A percentile compares a stretch with the other conserved stretches of the same genome.
phyloP scores from a whole-genome alignment of 805 yeast species.

The Blastobotrys peoriensis region DNA sequence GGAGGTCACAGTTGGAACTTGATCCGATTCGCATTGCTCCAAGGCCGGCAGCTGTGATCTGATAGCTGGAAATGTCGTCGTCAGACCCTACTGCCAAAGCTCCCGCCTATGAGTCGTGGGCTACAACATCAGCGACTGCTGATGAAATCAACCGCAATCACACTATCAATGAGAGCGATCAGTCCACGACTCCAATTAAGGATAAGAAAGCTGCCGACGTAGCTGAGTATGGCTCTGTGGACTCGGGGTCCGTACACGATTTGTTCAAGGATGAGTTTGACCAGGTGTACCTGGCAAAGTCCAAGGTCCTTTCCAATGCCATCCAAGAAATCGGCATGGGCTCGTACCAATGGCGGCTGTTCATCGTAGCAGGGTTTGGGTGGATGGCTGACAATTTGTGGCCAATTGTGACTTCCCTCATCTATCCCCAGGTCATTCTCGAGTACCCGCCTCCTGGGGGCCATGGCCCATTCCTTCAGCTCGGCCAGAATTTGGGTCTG shows the following conservation, averaged over 20 bases:
- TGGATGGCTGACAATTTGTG: slow-evolving; percentile 49
- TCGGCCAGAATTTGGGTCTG: slow-evolving; percentile 37
- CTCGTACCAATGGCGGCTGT: slow-evolving; percentile 43
- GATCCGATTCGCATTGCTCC: too few species aligned
- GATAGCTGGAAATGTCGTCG: too few species aligned
- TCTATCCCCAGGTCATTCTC: slow-evolving; percentile 38
- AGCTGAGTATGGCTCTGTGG: not conserved
- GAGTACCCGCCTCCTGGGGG: slow-evolving; percentile 43
- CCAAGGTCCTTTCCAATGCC: slow-evolving; percentile 38
- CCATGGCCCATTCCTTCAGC: slow-evolving; percentile 34
- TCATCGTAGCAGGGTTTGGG: slow-evolving; percentile 48
- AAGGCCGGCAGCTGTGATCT: too few species aligned
- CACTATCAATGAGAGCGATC: too few species aligned
- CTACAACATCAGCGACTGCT: too few species aligned
- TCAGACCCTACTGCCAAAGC: too few species aligned
- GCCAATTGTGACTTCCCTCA: slow-evolving; percentile 41
- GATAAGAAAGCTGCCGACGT: not conserved
- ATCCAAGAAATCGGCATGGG: slow-evolving; percentile 57
- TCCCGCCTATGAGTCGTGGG: too few species aligned
- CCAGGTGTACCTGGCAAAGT: slow-evolving; percentile 12
- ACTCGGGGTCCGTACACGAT: slow-evolving; percentile 2
- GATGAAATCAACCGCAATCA: too few species aligned
- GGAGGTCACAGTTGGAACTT: too few species aligned
- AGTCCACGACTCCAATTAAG: not conserved
- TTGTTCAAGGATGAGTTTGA: slow-evolving; percentile 12